A percentile compares a stretch with the other conserved stretches of the same genome.
Evolutionary conservation across 192 early-diverging fungal genomes (phyloP).

Genomic region (Globomyces pollinis-pini): DNA sequence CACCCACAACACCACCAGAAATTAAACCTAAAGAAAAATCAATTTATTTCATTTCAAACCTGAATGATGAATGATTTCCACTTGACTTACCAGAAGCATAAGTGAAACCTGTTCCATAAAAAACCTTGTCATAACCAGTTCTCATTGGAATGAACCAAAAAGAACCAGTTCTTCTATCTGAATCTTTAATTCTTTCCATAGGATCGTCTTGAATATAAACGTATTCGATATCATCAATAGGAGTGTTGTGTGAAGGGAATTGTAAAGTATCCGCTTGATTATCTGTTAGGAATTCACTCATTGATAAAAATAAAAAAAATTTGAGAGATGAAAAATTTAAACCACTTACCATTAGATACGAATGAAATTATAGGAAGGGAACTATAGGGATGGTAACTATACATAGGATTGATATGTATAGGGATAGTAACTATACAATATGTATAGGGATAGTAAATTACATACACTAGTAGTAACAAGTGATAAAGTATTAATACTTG

Average conservation of each 20-base stretch:
- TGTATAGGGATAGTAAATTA: too few relatives aligned
- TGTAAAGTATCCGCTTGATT: not conserved
- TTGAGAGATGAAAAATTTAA: too few relatives aligned
- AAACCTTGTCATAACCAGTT: constrained; percentile 41
- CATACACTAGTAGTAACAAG: too few relatives aligned
- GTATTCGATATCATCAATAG: constrained; percentile 34
- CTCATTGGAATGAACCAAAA: constrained; percentile 54
- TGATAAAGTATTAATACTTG: too few relatives aligned
- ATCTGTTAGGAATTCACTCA: not conserved
- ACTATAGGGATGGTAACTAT: too few relatives aligned
- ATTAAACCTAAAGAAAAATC: not conserved
- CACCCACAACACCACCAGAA: constrained; percentile 35
- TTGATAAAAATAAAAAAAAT: too few relatives aligned
- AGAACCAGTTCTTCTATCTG: constrained; percentile 27
- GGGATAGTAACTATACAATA: too few relatives aligned
- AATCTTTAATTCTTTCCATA: constrained; percentile 13
- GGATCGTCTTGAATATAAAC: constrained; percentile 47
- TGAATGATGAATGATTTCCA: too few relatives aligned
- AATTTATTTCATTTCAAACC: too few relatives aligned
- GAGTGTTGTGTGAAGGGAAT: constrained; percentile 13
- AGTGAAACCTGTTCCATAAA: constrained; percentile 45
- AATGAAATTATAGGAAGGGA: too few relatives aligned
- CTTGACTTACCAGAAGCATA: constrained; percentile 35
- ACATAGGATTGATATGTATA: too few relatives aligned
- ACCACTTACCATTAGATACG: too few relatives aligned